Evolutionary conservation across 1,284 basidiomycete species (phyloP).

Genomic region (Cryptococcus hybrid): DNA sequence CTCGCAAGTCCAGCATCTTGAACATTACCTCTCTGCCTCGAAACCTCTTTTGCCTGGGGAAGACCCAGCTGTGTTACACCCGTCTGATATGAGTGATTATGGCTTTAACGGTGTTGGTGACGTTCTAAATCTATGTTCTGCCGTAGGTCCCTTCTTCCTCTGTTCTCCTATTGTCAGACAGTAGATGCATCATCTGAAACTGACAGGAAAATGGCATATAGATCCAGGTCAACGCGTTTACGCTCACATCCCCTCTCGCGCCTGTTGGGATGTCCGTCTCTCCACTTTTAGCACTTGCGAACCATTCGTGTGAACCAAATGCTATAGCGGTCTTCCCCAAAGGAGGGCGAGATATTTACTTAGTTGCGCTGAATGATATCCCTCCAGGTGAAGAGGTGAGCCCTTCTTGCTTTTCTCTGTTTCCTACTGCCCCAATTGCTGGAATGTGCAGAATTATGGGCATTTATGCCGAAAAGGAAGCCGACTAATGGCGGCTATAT

Average conservation of each 20-base stretch:
- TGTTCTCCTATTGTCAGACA: background rate
- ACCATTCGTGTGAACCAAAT: constrained; percentile 90
- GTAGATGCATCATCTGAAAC: no score
- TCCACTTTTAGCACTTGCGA: constrained; percentile 74
- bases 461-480: no score
- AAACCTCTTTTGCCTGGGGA: constrained; percentile 1
- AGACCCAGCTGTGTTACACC: constrained; percentile 15
- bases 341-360: constrained; percentile 58
- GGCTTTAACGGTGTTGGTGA: constrained; percentile 37
- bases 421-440: no score
- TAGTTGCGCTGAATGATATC: constrained; percentile 69
- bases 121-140: constrained; percentile 39
- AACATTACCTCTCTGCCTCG: constrained; percentile 36
- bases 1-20: constrained; percentile 37
- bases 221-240: constrained; percentile 87
- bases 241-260: constrained; percentile 70
- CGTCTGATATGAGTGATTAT: constrained; percentile 36
- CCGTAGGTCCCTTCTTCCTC: constrained; percentile 24
- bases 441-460: no score
- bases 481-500: background rate
- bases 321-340: constrained; percentile 83
- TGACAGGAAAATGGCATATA: constrained; percentile 38
- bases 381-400: constrained; percentile 65
- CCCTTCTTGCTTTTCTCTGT: constrained; percentile 9
- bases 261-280: constrained; percentile 79